Base-by-base conservation (phyloP, 2,329 filamentous ascomycete genomes). In the Colletotrichum godetiae region DNA sequence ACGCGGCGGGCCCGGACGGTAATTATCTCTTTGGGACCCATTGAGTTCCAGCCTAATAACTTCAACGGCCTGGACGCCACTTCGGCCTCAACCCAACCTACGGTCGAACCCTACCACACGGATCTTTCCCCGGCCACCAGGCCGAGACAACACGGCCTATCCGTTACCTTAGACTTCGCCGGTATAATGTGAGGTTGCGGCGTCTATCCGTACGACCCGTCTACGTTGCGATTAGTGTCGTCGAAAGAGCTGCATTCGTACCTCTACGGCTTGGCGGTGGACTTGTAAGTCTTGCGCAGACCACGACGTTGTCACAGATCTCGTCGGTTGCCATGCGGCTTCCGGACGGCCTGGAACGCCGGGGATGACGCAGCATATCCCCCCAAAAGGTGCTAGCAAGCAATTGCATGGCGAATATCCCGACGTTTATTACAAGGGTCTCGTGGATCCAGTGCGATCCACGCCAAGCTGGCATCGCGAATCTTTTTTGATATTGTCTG, bases 341-440 rank as follows among this genome's bases (percentile, higher is more conserved):
- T 22, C 29, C 33, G 56, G 24, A 46, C 56, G 46, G 35, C 24
- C n/a, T 68, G 46, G 68, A 68, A 61, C 27, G 57, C 33, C 46
- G 31, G 24, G 68, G 46, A 61, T 56, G 35, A 12, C 55, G 42
- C 42, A 49, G 19, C 19, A 49, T 49, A 49, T 59, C 12, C 22
- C 11, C 65, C 27, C 33, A 42, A 55, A 46, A 37, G n/a, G n/a
- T 60, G n/a, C 46, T 58, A 72, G 52, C 57, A 33, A 53, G 42
- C 27, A 46, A 67, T 52, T 53, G 58, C 62, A 66, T 68, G 69
- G 60, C 52, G 67, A 75, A 73, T 67, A 56, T 70, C 56, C 65
- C 66, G 73, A 60, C 46, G n/a, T 65, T 27, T 66, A 61, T 57
- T 66, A 49, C 73, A 75, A 60, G 73, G 73, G 52, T 74, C 35